Percentiles rank a stretch among this genome's conserved stretches.
Conservation (phyloP, 495 filamentous ascomycete genomes). For the Hyaloscypha variabilis region DNA sequence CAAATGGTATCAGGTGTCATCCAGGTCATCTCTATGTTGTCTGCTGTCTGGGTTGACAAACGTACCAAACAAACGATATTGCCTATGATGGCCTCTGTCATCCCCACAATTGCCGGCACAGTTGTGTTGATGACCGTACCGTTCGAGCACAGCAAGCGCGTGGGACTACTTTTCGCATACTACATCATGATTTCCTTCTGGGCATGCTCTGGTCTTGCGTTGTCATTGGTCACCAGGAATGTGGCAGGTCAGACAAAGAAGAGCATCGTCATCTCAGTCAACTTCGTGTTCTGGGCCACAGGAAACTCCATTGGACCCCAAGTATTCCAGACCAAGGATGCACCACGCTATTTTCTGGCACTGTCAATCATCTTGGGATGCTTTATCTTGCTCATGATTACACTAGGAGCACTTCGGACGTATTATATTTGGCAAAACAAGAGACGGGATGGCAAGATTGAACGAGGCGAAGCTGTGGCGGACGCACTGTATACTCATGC, state of each 20-base stretch:
- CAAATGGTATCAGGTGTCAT: conserved; percentile 72
- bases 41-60: conserved; percentile 64
- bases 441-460: conserved; percentile 54
- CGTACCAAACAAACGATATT: conserved; percentile 62
- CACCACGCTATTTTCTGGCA: conserved; percentile 64
- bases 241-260: conserved; percentile 31
- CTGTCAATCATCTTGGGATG: conserved; percentile 67
- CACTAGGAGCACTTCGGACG: conserved; percentile 59
- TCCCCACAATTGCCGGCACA: conserved; percentile 58
- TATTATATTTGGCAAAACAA: conserved; percentile 62
- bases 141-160: conserved; percentile 45
- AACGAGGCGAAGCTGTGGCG: conserved; percentile 49
- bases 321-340: conserved; percentile 14
- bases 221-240: conserved; percentile 43
- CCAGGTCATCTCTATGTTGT: conserved; percentile 65
- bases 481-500: conserved; percentile 53
- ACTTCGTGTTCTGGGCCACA: conserved; percentile 24
- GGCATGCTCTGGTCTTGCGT: conserved; percentile 55
- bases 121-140: conserved; percentile 51
- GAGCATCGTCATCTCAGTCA: conserved; percentile 17
- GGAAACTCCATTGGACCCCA: conserved; percentile 26
- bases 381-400: conserved; percentile 54
- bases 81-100: conserved; percentile 62
- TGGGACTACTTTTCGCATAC: conserved; percentile 57
- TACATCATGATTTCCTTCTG: conserved; percentile 61